A percentile compares a stretch with the other conserved stretches of the same genome.
phyloP scores from a whole-genome alignment of 2,329 filamentous ascomycete genomes.

The Epichloe festucae region DNA sequence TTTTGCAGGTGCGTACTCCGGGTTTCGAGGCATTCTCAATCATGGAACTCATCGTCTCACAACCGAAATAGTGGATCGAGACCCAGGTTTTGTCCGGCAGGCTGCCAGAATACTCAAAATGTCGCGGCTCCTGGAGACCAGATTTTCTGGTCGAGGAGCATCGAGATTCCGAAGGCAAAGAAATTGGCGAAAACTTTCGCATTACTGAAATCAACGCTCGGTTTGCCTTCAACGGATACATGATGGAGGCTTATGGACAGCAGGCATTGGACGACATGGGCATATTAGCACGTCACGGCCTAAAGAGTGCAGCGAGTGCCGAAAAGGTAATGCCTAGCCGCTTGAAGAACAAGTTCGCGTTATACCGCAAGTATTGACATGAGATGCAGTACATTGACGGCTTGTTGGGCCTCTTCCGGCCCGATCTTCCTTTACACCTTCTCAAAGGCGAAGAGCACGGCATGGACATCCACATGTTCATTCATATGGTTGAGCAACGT shows the following conservation, averaged over 20 bases:
- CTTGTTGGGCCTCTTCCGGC: conserved; percentile 19
- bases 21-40: not conserved
- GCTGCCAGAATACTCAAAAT: conserved; percentile 10
- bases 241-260: conserved; percentile 19
- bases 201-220: conserved; percentile 30
- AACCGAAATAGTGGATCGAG: conserved; percentile 16
- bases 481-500: conserved; percentile 14
- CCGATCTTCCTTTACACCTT: conserved; percentile 19
- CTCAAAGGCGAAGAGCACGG: conserved; percentile 25
- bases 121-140: conserved; percentile 24
- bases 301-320: conserved; percentile 15
- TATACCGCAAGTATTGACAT: not conserved
- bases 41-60: not conserved
- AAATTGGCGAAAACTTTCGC: conserved; percentile 13
- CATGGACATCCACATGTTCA: conserved; percentile 27
- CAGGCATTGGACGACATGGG: conserved; percentile 12
- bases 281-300: conserved; percentile 1
- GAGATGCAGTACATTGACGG: conserved; percentile 19
- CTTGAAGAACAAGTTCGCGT: not conserved
- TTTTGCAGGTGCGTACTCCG: conserved; percentile 14
- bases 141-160: conserved; percentile 25
- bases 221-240: conserved; percentile 26
- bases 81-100: conserved; percentile 14
- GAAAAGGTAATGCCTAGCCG: not conserved
- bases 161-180: not conserved